Base-by-base conservation (phyloP, 1,284 basidiomycete genomes). In the Ustilago shanxiensis region DNA sequence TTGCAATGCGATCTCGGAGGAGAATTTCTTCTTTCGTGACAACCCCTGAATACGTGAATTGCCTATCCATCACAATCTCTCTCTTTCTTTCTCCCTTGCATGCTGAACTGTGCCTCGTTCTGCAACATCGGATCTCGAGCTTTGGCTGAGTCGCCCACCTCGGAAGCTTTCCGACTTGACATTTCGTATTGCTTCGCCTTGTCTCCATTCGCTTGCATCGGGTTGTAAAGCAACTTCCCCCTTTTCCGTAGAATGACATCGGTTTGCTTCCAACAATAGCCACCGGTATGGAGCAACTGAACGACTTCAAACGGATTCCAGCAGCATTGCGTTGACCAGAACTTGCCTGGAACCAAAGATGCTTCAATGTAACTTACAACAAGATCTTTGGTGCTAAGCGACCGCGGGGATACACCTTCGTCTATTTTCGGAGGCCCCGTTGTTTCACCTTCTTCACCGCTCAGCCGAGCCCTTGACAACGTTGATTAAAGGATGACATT, bases 1-100 rank as follows among this genome's bases (percentile, higher is more conserved):
- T 52, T 52, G 50, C n/a, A 28, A n/a, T 52, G 50, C 50, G 31
- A 52, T 52, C 50, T 44, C n/a, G 41, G 20, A 44, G 41, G 20
- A 44, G 41, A 44, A 28, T 26, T 14, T 22, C 47, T 8, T n/a
- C 24, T 28, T 49, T 45, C n/a, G n/a, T 45, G 44, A 45, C 44
- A 49, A 49, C 47, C 11, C 14, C 11, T 28, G 47, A 49, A 11
- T 28, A 47, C 31, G 5, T 10, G 13, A 49, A 18, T 49, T 49
- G 47, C 28, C 24, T 24, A 49, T 49, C 24, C 24, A 24, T 28
- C 24, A 26, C 9, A 16, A 22, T 24, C 47, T 49, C 47, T 26
- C 22, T 8, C 18, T 20, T 28, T 24, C 11, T 16, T 6, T 49
- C 47, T 47, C n/a, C 20, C n/a, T n/a, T n/a, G n/a, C n/a, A 47